A percentile compares a stretch with the other conserved stretches of the same genome.
Conservation (phyloP, 768 basidiomycete species). For the Suillus lakei region DNA sequence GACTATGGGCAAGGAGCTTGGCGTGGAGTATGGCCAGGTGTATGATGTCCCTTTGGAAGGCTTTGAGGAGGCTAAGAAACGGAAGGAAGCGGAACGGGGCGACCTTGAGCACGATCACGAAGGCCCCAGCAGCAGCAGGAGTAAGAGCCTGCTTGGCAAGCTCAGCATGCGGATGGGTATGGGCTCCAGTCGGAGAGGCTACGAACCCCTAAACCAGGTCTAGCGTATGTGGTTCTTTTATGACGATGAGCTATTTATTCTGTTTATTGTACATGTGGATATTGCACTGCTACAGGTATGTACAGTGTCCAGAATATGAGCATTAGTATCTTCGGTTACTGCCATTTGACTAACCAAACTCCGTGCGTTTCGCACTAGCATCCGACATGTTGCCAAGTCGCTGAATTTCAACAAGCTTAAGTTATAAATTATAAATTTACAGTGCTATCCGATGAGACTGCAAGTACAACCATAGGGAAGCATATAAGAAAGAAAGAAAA, state of each 20-base stretch:
- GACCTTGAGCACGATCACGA: conserved; percentile 53
- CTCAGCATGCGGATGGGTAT: conserved; percentile 41
- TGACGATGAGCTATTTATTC: conserved; percentile 2
- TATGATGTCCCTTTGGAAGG: conserved; percentile 92
- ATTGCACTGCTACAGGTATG: neutral
- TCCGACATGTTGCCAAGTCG: too few relatives aligned
- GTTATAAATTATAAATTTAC: too few relatives aligned
- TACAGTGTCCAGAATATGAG: neutral
- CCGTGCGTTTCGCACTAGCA: neutral
- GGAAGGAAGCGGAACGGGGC: conserved; percentile 53
- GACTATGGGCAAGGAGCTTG: conserved; percentile 82
- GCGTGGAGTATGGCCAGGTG: conserved; percentile 87
- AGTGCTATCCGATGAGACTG: too few relatives aligned
- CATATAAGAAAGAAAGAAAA: too few relatives aligned
- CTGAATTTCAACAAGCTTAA: too few relatives aligned
- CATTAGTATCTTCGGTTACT: neutral
- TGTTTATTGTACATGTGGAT: neutral
- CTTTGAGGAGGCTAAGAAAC: conserved; percentile 72
- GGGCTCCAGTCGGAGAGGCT: conserved; percentile 38
- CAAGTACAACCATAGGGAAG: too few relatives aligned
- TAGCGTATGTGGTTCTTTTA: conserved; percentile 14
- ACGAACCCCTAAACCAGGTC: conserved; percentile 38
- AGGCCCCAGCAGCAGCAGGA: conserved; percentile 36
- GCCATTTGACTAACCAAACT: neutral
- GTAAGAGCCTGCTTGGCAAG: conserved; percentile 43